Base-by-base conservation (phyloP, 352 stramenopile genomes). In the Pythium periplocum region DNA sequence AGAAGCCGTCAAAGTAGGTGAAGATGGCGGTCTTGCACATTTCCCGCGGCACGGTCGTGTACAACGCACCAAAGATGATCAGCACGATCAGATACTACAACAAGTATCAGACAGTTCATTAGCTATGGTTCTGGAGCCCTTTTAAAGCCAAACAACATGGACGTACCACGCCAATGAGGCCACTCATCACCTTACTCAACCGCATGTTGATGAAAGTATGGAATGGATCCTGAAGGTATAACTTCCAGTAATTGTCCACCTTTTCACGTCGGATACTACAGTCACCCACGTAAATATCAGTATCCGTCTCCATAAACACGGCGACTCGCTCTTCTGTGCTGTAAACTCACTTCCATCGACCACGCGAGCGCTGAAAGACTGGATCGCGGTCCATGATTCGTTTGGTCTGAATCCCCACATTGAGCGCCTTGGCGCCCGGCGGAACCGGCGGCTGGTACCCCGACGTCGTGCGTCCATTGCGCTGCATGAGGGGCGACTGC, bases 171-270 rank as follows among this genome's bases (percentile, higher is more conserved):
- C 61, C 32, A 33, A 56, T 45, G 53, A 73, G 55, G 32, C 73
- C 61, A 36, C 58, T 69, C 17, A 90, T 46, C 38, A 93, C 83
- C 73, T 93, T 93, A 64, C 74, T 86, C 51, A 90, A 51, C 0
- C 83, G 82, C 64, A 90, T 75, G 59, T 93, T 90, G 36, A 93
- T 78, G 17, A 93, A 62, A 35, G 76, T 78, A 63, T 93, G 83
- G 68, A 93, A 93, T 40, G 83, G 83, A 50, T 90, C 83, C 48
- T 90, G 76, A 45, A 91, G 62, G 59, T 93, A 93, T 39, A 90
- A 61, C 54, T 86, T 87, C 80, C 80, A 93, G 61, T 89, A 89
- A 44, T 90, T 60, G 6, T 81, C 73, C 53, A 87, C 71, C 59
- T 90, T 90, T 34, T 87, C 55, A 30, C 83, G 83, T 2, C 77